A percentile compares a stretch with the other conserved stretches of the same genome.
Evolutionary conservation across 2,329 filamentous ascomycete genomes (phyloP).

Genomic region (Didymella lethalis): DNA sequence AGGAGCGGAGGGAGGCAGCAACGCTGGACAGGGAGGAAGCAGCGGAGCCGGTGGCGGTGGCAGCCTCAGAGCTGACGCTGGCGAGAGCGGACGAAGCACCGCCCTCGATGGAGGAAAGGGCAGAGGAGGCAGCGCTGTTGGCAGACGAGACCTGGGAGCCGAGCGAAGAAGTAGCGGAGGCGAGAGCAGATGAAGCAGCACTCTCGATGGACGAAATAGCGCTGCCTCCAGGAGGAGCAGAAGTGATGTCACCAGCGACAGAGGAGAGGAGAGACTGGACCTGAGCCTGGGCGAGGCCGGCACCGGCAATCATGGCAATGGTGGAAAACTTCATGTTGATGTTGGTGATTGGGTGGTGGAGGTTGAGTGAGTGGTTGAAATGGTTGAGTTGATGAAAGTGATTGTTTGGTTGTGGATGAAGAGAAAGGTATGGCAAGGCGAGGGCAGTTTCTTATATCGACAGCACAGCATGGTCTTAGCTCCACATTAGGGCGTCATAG

Average conservation of each 20-base stretch:
- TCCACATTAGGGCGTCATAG: slow-evolving; percentile 25
- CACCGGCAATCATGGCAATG: slow-evolving; percentile 42
- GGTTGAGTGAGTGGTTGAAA: slow-evolving; percentile 15
- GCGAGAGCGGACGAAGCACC: slow-evolving; percentile 25
- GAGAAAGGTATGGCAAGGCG: slow-evolving; percentile 24
- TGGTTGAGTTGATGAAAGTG: slow-evolving; percentile 20
- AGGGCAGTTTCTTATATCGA: slow-evolving; percentile 29
- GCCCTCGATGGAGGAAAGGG: slow-evolving; percentile 26
- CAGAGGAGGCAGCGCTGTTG: slow-evolving; percentile 19
- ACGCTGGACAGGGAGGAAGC: slow-evolving; percentile 9
- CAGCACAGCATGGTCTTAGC: slow-evolving; percentile 23
- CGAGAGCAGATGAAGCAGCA: neutral
- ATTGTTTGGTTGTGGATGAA: slow-evolving; percentile 25
- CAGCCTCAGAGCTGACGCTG: slow-evolving; percentile 27
- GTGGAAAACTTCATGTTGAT: slow-evolving; percentile 50
- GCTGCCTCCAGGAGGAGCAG: slow-evolving; percentile 20
- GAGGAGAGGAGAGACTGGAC: slow-evolving; percentile 37
- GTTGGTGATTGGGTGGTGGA: slow-evolving; percentile 10
- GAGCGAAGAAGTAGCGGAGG: slow-evolving; percentile 15
- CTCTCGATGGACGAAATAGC: slow-evolving; percentile 17
- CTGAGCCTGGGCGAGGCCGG: slow-evolving; percentile 43
- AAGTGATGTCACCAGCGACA: slow-evolving; percentile 16
- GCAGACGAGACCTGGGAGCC: slow-evolving; percentile 23
- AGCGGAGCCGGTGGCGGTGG: slow-evolving; percentile 21
- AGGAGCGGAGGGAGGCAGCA: slow-evolving; percentile 12